Evolutionary conservation across 148 eudicot species (phyloP).

Genomic region (Arbutus unedo): DNA sequence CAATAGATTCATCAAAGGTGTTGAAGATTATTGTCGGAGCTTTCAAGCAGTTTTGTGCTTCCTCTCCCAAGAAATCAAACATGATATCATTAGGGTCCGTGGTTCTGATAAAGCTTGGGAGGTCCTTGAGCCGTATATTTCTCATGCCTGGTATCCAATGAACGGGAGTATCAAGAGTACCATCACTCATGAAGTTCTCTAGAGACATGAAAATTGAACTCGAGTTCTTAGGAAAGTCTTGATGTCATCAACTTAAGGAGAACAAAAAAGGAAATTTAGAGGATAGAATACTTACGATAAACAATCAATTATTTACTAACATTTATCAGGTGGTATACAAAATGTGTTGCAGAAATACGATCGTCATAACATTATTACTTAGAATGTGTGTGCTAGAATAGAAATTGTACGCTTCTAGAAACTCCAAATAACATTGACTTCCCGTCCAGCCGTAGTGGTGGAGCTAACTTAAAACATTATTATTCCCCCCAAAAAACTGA

Average conservation of each 20-base stretch:
- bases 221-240: background rate
- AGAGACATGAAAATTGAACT: background rate
- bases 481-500: too few species aligned
- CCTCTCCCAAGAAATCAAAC: slow-evolving; percentile 10
- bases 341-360: too few species aligned
- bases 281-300: too few species aligned
- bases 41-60: slow-evolving; percentile 7
- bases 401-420: too few species aligned
- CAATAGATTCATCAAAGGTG: background rate
- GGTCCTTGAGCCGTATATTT: background rate
- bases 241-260: background rate
- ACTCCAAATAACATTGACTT: background rate
- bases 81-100: background rate
- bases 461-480: background rate
- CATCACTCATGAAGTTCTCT: slow-evolving; percentile 7
- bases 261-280: too few species aligned
- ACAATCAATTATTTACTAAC: too few species aligned
- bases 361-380: too few species aligned
- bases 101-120: slow-evolving; percentile 7
- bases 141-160: slow-evolving; percentile 5
- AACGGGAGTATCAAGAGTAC: slow-evolving; percentile 6
- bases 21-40: background rate
- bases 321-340: background rate
- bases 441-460: background rate
- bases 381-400: too few species aligned